Conservation (phyloP, 306 rosid genomes). For the Delonix regia region DNA sequence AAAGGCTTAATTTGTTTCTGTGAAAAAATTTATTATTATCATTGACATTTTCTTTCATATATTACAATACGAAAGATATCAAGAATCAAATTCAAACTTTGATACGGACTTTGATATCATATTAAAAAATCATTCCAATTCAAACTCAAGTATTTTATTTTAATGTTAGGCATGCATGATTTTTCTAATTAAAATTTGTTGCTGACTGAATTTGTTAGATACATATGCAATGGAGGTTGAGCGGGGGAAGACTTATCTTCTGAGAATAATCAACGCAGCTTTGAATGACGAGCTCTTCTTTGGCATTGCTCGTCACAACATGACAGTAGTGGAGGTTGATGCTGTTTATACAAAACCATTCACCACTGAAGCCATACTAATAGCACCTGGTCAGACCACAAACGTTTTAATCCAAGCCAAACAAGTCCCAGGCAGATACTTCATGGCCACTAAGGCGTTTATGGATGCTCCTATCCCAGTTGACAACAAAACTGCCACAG, state of each 20-base stretch:
- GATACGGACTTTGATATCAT: no score
- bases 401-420: constrained; percentile 70
- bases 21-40: no score
- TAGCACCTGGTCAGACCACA: constrained; percentile 92
- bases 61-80: no score
- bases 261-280: constrained; percentile 72
- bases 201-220: no score
- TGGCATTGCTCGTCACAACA: constrained; percentile 67
- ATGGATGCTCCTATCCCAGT: constrained; percentile 73
- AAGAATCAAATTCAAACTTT: no score
- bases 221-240: constrained; percentile 82
- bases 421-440: constrained; percentile 63
- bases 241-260: constrained; percentile 68
- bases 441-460: constrained; percentile 69
- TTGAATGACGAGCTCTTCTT: constrained; percentile 82
- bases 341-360: constrained; percentile 88
- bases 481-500: constrained; percentile 81
- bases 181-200: no score
- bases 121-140: no score
- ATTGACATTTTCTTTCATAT: no score
- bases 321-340: constrained; percentile 92
- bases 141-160: no score
- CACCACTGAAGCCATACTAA: constrained; percentile 63
- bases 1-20: no score
- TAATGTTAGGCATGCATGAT: no score